Conservation (phyloP, 75 land plant genomes). For the Selaginella moellendorffii region DNA sequence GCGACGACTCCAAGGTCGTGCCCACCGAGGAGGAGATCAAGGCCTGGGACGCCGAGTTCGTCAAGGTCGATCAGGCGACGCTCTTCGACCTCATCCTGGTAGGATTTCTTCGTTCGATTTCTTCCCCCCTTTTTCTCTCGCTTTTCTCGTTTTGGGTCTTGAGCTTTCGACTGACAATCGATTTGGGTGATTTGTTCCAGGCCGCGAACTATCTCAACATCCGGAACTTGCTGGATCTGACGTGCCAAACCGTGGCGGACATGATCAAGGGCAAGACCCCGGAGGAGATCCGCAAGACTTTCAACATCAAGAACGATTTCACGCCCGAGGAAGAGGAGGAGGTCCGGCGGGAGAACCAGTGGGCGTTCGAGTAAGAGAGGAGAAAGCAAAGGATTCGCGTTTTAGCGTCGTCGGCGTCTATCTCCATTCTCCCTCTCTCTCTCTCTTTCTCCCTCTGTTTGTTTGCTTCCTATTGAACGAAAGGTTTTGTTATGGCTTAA, state of each 20-base stretch:
- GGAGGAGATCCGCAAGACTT: slow-evolving; percentile 37
- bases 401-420: too few species aligned
- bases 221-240: slow-evolving; percentile 36
- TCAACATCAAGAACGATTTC: slow-evolving; percentile 37
- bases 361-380: slow-evolving; percentile 51
- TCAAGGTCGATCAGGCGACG: slow-evolving; percentile 55
- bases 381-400: too few species aligned
- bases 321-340: slow-evolving; percentile 43
- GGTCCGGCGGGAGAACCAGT: slow-evolving; percentile 43
- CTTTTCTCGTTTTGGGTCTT: too few species aligned
- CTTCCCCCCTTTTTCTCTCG: too few species aligned
- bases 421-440: too few species aligned
- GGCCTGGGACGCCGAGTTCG: slow-evolving; percentile 43
- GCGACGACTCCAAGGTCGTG: slow-evolving; percentile 20
- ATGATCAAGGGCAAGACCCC: slow-evolving; percentile 49
- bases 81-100: slow-evolving; percentile 57
- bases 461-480: too few species aligned
- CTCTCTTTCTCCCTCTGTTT: too few species aligned
- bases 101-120: too few species aligned
- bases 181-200: too few species aligned
- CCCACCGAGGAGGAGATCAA: slow-evolving; percentile 37
- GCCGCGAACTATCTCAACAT: slow-evolving; percentile 50
- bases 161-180: too few species aligned
- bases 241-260: slow-evolving; percentile 50
- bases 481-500: too few species aligned